phyloP scores from a whole-genome alignment of 2,329 filamentous ascomycete species.

The Stagonosporopsis cucurbitacearum region DNA sequence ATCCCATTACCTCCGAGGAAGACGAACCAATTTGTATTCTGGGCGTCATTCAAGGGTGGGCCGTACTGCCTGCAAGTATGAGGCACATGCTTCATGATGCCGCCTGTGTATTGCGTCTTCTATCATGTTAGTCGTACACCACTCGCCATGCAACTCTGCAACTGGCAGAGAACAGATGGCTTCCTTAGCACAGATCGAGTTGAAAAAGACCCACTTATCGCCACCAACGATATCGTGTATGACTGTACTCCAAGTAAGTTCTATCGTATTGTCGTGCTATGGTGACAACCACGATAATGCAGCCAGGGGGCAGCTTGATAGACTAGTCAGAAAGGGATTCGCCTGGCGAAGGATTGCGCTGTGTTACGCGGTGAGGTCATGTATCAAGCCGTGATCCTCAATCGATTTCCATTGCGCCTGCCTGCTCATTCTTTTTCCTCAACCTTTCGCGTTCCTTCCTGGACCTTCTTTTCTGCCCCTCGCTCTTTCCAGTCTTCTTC shows the following conservation, averaged over 20 bases:
- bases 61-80: conserved; percentile 60
- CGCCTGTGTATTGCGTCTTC: conserved; percentile 64
- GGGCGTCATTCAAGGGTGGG: conserved; percentile 62
- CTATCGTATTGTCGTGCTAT: too few species aligned
- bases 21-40: conserved; percentile 61
- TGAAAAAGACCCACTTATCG: too few species aligned
- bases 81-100: conserved; percentile 56
- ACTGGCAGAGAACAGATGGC: conserved; percentile 34
- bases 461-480: conserved; percentile 8
- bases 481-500: conserved; percentile 11
- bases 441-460: conserved; percentile 15
- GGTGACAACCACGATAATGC: too few species aligned
- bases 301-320: too few species aligned
- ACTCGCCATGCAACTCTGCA: neutral
- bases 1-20: conserved; percentile 58
- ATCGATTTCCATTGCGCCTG: conserved; percentile 18
- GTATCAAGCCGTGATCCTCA: neutral
- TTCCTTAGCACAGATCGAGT: conserved; percentile 49
- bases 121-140: conserved; percentile 58
- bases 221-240: too few species aligned
- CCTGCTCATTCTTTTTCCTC: conserved; percentile 13
- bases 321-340: too few species aligned
- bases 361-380: neutral
- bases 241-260: too few species aligned
- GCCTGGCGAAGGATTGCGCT: too few species aligned